Evolutionary conservation across 257 asterid species (phyloP).

Genomic region (Datura wrightii): DNA sequence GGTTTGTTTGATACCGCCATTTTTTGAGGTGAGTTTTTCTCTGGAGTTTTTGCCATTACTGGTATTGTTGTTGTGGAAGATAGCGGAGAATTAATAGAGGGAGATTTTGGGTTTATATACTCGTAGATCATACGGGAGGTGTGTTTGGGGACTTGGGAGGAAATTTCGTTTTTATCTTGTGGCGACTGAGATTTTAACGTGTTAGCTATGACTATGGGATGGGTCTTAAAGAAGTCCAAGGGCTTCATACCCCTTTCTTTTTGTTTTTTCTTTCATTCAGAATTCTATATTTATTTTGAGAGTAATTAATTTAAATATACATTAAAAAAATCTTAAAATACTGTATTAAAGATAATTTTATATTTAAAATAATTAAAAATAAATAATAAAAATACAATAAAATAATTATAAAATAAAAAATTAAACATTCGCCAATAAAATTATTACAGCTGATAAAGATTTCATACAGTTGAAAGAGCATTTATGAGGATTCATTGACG

Average conservation of each 20-base stretch:
- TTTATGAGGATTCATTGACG: background rate
- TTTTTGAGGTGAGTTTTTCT: conserved; percentile 29
- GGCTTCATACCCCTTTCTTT: background rate
- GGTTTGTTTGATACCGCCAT: conserved; percentile 30
- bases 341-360: too few relatives aligned
- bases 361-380: too few relatives aligned
- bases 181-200: conserved; percentile 1
- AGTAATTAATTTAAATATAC: too few relatives aligned
- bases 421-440: too few relatives aligned
- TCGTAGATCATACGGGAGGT: background rate
- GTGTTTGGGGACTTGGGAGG: background rate
- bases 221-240: background rate
- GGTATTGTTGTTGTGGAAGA: background rate
- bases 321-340: too few relatives aligned
- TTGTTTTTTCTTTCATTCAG: too few relatives aligned
- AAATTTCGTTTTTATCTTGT: background rate
- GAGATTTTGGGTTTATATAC: background rate
- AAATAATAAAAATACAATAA: too few relatives aligned
- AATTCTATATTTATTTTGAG: too few relatives aligned
- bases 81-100: background rate
- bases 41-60: conserved; percentile 12
- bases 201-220: background rate
- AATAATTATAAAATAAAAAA: too few relatives aligned
- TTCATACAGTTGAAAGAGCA: background rate
- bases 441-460: too few relatives aligned